These are phyloP conservation scores for Pestalotiopsis sp. DNA, from an alignment of 2,329 filamentous ascomycete species.

Conservation along the genomic window DNA sequence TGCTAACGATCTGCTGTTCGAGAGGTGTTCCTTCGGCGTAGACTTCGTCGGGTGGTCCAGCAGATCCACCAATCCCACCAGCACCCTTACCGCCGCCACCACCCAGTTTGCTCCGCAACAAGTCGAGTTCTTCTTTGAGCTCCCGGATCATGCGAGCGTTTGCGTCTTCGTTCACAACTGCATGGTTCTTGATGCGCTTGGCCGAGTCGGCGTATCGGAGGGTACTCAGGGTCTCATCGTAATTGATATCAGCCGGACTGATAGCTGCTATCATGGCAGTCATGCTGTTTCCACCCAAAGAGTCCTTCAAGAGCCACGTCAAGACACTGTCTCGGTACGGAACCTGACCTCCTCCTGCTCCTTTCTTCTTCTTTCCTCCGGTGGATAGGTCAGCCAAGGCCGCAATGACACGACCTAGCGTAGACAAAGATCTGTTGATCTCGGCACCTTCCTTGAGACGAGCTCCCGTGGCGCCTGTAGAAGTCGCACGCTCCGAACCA, in stretches of 20 bases:
- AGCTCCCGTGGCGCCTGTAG: conserved; percentile 93
- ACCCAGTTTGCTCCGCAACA: conserved; percentile 84
- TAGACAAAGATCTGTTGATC: conserved; percentile 96
- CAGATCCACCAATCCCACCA: conserved; percentile 53
- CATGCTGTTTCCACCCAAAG: conserved; percentile 96
- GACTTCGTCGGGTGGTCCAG: conserved; percentile 70
- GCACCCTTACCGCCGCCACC: conserved; percentile 49
- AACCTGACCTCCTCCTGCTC: conserved; percentile 70
- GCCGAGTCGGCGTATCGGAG: conserved; percentile 95
- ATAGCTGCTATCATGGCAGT: conserved; percentile 99
- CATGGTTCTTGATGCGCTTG: conserved; percentile 99
- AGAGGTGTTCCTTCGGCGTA: conserved; percentile 91
- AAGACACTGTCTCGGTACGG: conserved; percentile 96
- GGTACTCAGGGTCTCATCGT: conserved; percentile 95
- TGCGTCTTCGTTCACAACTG: conserved; percentile 97
- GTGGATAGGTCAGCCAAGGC: conserved; percentile 89
- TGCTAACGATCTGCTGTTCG: conserved; percentile 95
- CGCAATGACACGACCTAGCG: conserved; percentile 94
- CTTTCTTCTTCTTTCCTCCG: conserved; percentile 73
- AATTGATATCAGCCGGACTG: conserved; percentile 98
- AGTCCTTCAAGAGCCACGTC: conserved; percentile 97
- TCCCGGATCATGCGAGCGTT: conserved; percentile 99
- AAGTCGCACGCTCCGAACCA: conserved; percentile 95
- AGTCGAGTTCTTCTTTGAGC: conserved; percentile 88
- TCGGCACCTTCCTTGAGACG: conserved; percentile 96